phyloP scores from a whole-genome alignment of 805 yeast genomes.

The Nakazawaea ishiwadae region DNA sequence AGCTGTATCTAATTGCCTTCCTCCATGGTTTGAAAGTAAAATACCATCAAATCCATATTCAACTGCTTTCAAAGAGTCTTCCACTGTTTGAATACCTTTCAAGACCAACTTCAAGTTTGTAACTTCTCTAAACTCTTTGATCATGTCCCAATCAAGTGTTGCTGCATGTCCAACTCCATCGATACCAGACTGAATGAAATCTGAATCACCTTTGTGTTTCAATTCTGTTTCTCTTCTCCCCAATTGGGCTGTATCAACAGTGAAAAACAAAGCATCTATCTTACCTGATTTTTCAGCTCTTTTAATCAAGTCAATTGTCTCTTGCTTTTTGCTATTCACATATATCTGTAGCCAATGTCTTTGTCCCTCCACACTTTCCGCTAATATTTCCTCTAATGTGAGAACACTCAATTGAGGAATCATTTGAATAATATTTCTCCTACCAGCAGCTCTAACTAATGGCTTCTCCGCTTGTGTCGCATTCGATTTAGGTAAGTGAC shows the following conservation, averaged over 20 bases:
- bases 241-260: slow-evolving; percentile 37
- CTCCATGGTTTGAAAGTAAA: slow-evolving; percentile 71
- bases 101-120: slow-evolving; percentile 43
- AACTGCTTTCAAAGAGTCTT: slow-evolving; percentile 57
- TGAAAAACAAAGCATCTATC: slow-evolving; percentile 32
- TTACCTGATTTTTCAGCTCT: slow-evolving; percentile 24
- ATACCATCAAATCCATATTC: slow-evolving; percentile 58
- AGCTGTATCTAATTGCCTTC: slow-evolving; percentile 62
- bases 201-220: slow-evolving; percentile 1
- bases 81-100: slow-evolving; percentile 66
- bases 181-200: not conserved
- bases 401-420: slow-evolving; percentile 37
- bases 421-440: slow-evolving; percentile 36
- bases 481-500: slow-evolving; percentile 37
- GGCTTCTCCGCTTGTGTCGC: slow-evolving; percentile 30
- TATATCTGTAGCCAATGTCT: slow-evolving; percentile 38
- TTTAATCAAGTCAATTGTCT: slow-evolving; percentile 22
- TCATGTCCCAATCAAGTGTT: slow-evolving; percentile 45
- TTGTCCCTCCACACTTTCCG: slow-evolving; percentile 28
- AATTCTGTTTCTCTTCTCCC: slow-evolving; percentile 37
- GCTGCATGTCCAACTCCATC: not conserved
- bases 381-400: slow-evolving; percentile 37
- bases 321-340: slow-evolving; percentile 27
- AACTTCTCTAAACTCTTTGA: slow-evolving; percentile 45
- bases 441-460: slow-evolving; percentile 32